These are phyloP conservation scores for Neckera pumila DNA, from an alignment of 225 moss, liverwort and hornwort species.

Conservation along the genomic window DNA sequence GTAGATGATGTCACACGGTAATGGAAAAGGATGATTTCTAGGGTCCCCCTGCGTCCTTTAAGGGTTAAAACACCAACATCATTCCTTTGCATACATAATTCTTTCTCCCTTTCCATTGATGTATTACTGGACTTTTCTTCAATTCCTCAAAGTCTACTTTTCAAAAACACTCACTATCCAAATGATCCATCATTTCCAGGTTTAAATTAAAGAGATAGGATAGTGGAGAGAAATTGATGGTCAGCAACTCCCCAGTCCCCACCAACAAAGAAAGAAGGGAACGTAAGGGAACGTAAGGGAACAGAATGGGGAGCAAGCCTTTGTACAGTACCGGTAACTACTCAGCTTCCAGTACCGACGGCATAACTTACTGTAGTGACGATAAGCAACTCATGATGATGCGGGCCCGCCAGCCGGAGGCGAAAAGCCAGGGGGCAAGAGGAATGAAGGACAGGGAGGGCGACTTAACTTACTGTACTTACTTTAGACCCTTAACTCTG, in stretches of 20 bases:
- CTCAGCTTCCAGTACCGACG: not conserved
- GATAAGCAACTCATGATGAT: not conserved
- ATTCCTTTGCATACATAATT: accelerated
- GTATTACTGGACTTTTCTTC: too few relatives aligned
- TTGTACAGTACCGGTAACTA: too few relatives aligned
- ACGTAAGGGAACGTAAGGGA: not conserved
- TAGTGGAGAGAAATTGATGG: not conserved
- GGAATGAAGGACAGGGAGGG: not conserved
- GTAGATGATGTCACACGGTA: too few relatives aligned
- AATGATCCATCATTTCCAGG: not conserved
- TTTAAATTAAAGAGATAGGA: not conserved
- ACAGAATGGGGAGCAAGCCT: not conserved
- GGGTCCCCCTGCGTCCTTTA: too few relatives aligned
- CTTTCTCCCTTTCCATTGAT: not conserved
- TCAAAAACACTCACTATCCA: not conserved
- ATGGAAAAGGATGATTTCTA: too few relatives aligned
- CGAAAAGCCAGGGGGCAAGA: not conserved
- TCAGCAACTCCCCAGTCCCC: too few relatives aligned
- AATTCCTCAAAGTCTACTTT: not conserved
- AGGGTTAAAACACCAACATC: too few relatives aligned
- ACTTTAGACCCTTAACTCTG: not conserved
- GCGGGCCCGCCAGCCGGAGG: not conserved
- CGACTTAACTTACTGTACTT: too few relatives aligned
- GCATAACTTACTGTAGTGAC: not conserved
- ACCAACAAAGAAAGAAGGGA: not conserved